Base-by-base conservation (phyloP, 306 rosid species). In the Vigna radiata region DNA sequence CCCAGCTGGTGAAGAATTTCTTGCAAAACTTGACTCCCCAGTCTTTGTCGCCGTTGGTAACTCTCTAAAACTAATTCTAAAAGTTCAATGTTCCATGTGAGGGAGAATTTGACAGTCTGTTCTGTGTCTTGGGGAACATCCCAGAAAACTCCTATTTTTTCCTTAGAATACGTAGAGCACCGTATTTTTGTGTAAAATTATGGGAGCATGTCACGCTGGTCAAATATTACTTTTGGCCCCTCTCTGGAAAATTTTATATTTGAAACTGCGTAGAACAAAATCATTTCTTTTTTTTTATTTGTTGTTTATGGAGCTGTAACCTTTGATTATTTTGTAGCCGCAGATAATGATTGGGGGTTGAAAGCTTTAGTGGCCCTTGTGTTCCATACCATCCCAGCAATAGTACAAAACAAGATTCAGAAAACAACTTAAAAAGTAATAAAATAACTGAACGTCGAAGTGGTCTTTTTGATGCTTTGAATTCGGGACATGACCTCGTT, bases 101-200 rank as follows among this genome's bases (percentile, higher is more conserved):
- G 81, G 85, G 85, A 82, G 81, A 81, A 82, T 80, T 78, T 87
- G 91, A 94, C 90, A 90, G 85, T 58, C 84, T 90, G 96, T 87
- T 77, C 27, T 25, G 48, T 53, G 70, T 72, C 55, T 79, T 58
- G 70, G 79, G 85, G 83, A 82, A 85, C 85, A 64, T 79, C 72
- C 46, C 52, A 78, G 86, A 83, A 84, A 89, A 83, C 43, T 84
- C 84, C 87, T 85, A 84, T 65, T 33, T 77, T 76, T 82, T 55
- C 72, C 77, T 61, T 70, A 81, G 79, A 83, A 79, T 83, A 88
- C 77, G 77, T 19, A 77, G 81, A 70, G 79, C 84, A 73, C 64
- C 55, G 72, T 78, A 78, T 85, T 81, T 69, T 77, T 63, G 47
- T 3, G 50, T 77, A 54, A 64, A 46, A 49, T 56, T 68, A 56